phyloP scores from a whole-genome alignment of 2,329 filamentous ascomycete species.

The Alternaria sp. region DNA sequence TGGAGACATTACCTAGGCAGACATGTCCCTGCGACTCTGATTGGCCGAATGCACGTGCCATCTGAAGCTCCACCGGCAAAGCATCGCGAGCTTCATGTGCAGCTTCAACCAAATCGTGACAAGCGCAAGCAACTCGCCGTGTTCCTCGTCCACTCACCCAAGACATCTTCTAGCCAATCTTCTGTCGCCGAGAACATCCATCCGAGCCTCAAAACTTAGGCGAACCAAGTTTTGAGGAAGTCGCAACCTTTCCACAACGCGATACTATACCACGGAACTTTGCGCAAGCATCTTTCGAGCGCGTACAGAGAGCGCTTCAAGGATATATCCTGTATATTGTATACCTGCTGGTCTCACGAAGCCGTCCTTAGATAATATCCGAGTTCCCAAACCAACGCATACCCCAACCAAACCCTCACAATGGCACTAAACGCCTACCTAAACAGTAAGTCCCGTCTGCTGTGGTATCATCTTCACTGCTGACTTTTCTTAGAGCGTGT shows the following conservation, averaged over 20 bases:
- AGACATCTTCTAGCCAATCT: not conserved
- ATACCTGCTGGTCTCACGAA: not conserved
- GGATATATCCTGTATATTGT: rapidly evolving
- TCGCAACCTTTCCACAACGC: not conserved
- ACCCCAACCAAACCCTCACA: constrained; percentile 7
- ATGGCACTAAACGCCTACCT: constrained; percentile 56
- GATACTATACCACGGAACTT: not conserved
- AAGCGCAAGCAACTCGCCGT: not conserved
- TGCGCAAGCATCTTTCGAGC: not conserved
- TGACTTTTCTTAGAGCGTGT: constrained; percentile 75
- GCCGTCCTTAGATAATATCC: not conserved
- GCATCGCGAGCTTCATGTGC: constrained; percentile 6
- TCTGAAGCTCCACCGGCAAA: constrained; percentile 3
- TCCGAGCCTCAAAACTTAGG: too few species aligned
- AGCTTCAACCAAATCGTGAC: not conserved
- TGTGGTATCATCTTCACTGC: not conserved
- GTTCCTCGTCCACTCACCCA: not conserved
- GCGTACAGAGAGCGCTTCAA: not conserved
- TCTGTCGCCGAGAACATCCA: not conserved
- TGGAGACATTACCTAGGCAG: not conserved
- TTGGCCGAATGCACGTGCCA: constrained; percentile 2
- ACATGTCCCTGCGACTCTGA: not conserved
- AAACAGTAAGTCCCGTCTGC: constrained; percentile 45
- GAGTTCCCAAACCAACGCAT: not conserved
- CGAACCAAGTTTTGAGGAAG: not conserved